Percentiles rank a stretch among this genome's conserved stretches.
phyloP scores from a whole-genome alignment of 345 rosid species.

The Aquilaria malaccensis region DNA sequence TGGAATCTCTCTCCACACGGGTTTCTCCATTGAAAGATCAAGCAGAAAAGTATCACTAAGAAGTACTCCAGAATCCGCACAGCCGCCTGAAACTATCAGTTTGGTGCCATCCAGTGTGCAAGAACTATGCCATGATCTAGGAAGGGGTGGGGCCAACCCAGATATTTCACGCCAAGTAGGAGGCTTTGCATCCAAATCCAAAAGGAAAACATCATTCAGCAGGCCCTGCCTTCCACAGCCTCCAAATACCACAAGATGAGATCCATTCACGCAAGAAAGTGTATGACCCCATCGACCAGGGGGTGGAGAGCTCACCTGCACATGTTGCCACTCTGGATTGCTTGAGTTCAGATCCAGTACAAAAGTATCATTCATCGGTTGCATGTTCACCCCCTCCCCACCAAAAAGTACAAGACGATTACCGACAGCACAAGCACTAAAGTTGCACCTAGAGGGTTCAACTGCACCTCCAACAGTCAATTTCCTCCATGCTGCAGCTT shows the following conservation, averaged over 20 bases:
- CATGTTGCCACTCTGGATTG: constrained; percentile 75
- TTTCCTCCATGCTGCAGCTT: constrained; percentile 89
- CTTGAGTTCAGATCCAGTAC: constrained; percentile 71
- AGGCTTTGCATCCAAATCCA: constrained; percentile 80
- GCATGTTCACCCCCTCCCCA: constrained; percentile 93
- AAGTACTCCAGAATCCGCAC: constrained; percentile 89
- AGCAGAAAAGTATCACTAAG: constrained; percentile 85
- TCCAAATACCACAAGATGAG: constrained; percentile 78
- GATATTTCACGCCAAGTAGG: constrained; percentile 89
- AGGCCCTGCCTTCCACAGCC: constrained; percentile 90
- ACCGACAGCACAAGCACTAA: constrained; percentile 89
- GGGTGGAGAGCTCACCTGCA: constrained; percentile 84
- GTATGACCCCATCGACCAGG: constrained; percentile 96
- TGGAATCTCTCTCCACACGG: constrained; percentile 82
- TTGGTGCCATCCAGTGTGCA: constrained; percentile 92
- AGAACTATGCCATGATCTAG: constrained; percentile 92
- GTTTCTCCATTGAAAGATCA: constrained; percentile 83
- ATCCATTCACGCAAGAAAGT: constrained; percentile 72
- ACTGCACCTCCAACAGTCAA: constrained; percentile 82
- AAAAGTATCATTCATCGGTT: constrained; percentile 93
- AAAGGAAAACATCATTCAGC: constrained; percentile 73
- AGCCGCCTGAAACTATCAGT: constrained; percentile 83
- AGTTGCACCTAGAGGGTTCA: constrained; percentile 88
- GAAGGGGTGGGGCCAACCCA: constrained; percentile 82
- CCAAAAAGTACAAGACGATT: constrained; percentile 83